Percentiles rank a stretch among this genome's conserved stretches.
Evolutionary conservation across 2,329 filamentous ascomycete genomes (phyloP).

Genomic region (Neospermospora avenae): DNA sequence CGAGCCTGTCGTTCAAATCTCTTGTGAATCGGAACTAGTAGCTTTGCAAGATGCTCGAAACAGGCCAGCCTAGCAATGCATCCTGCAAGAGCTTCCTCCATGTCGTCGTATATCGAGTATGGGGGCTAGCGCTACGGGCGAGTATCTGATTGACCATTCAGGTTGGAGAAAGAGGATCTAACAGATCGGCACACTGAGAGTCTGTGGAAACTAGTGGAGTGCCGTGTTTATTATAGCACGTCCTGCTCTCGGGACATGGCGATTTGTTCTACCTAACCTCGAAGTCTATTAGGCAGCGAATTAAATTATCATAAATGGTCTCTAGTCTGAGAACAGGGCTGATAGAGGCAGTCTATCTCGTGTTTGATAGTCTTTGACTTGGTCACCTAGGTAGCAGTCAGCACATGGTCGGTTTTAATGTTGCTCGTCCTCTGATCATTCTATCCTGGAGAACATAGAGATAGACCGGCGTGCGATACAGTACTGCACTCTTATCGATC

Average conservation of each 20-base stretch:
- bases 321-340: too few species aligned
- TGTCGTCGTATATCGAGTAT: neutral
- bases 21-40: neutral
- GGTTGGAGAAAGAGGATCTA: neutral
- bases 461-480: neutral
- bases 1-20: too few species aligned
- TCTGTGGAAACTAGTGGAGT: neutral
- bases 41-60: conserved; percentile 16
- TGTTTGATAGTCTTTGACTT: neutral
- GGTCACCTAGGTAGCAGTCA: neutral
- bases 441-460: conserved; percentile 6
- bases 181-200: neutral
- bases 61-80: conserved; percentile 11
- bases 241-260: neutral
- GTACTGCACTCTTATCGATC: conserved; percentile 2
- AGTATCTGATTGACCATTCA: neutral
- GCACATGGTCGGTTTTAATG: neutral
- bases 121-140: neutral
- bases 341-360: too few species aligned
- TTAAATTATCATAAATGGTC: too few species aligned
- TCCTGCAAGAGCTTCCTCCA: conserved; percentile 9
- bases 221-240: neutral
- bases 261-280: neutral
- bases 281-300: neutral
- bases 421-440: neutral